Evolutionary conservation across 352 stramenopile species (phyloP), one percentile per base, ranked within the genome.

Genomic region (Phytopythium montanum): DNA sequence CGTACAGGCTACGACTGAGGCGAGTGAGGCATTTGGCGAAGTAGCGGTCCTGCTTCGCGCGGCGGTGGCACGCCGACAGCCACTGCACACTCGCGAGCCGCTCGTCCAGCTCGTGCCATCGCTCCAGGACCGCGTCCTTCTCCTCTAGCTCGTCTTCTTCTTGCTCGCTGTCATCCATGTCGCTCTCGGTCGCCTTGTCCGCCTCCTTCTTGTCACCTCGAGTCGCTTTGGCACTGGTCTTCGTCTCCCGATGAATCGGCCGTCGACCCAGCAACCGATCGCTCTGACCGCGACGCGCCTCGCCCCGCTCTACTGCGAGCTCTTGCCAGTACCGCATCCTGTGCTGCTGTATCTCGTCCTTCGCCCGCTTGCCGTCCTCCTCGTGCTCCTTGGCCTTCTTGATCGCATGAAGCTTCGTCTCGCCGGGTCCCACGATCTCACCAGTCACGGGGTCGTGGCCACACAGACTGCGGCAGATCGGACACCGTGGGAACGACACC

Each of bases 21-120:
- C 76, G 78, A 29, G 88, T 61, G 31, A 90, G 54, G 12, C 80
- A 64, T 62, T 94, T 94, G 5, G 76, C 81, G 55, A 90, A 91
- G 9, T 87, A 44, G 1, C 53, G 33, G 41, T 66, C 59, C 39
- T 70, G 49, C 44, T 70, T 69, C 16, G 50, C 52, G 42, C 66
- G 71, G 4, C 64, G 61, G 38, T 87, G 65, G 48, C 84, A 78
- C 2, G 78, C 69, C 18, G 73, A 68, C 46, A 93, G 62, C 84
- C 84, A 94, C 56, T 77, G 67, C 54, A 76, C 45, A 1, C 67
- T 42, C 58, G 79, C 59, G 18, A 82, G 44, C 0, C 60, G 71
- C 14, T 70, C 64, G 13, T 84, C 68, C 23, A 81, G 39, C 33
- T 71, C 45, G 9, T 66, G 33, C 1, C 59, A 48, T 14, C 34